Base-by-base conservation (phyloP, 2,329 filamentous ascomycete species). In the Apiospora hydei region DNA sequence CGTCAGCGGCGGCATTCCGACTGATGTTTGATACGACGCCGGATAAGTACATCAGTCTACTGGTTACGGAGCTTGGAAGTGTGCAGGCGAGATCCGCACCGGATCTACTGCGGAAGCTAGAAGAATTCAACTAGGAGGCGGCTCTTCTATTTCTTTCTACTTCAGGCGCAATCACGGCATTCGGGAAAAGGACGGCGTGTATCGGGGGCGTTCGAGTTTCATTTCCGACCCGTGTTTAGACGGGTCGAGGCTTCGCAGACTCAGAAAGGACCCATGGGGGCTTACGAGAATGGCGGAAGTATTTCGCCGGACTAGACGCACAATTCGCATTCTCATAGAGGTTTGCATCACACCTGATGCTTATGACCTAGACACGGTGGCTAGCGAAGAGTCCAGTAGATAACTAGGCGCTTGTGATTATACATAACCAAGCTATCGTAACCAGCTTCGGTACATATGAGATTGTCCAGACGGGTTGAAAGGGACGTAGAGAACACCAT, bases 21-120 rank as follows among this genome's bases (percentile, higher is more conserved):
- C 88, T 98, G 73, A 90, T 98, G 83, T 98, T 97, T 80, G 96
- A 99, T 81, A 94, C 96, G 67, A 99, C 96, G 0, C 93, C 92
- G 18, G 93, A 94, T 4, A 92, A 94, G 77, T 95, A 94, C 78
- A 91, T 98, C 75, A 92, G 94, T 51, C 93, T 95, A 82, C 92
- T 99, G 53, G 91, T 98, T 69, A 98, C 95, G 3, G 96, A 99
- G 84, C 91, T 96, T 80, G 96, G 96, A 57, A 94, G 91, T 78
- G 88, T 97, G 74, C 94, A 95, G 69, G 93, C 95, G 0, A 95
- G 93, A 77, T 95, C 94, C 10, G 95, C 98, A 57, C 93, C 95
- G 14, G 85, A 87, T 44, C 85, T 90, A 74, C 79, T 90, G 76
- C 83, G 87, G 74, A 90, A 88, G 78, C 81, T 89, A 76, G 88